Base-by-base conservation (phyloP, 805 yeast genomes). In the Saccharomycopsis amapae region DNA sequence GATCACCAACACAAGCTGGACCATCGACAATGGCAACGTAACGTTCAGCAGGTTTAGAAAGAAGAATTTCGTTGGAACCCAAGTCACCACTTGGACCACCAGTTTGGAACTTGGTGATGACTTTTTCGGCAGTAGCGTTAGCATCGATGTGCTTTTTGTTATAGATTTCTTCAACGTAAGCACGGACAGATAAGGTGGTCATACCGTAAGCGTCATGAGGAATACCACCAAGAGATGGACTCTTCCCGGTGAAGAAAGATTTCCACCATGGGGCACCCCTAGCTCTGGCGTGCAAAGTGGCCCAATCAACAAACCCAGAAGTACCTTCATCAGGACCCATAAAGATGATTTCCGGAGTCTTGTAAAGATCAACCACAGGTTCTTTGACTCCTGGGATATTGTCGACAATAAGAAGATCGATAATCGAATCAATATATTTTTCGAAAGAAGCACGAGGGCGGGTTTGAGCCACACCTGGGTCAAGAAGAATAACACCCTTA, bases 241-340 rank as follows among this genome's bases (percentile, higher is more conserved):
- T 77, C 68, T 93, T 93, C 56, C 98, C 98, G 26, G 98, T 90
- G 66, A 93, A 82, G 72, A 90, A 90, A 1, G 97, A 90, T 67
- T 87, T 90, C 98, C 98, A 90, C 88, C 96, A 87, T 43, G 88
- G 83, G 40, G 97, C 96, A 52, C 95, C 95, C 66, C 98, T 81
- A 47, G 69, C 66, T 58, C 84, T 79, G 23, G 98, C 97, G 62
- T 90, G 97, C 55, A 79, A 67, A 22, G 97, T 93, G 9, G 98
- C 97, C 97, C 97, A 90, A 64, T 93, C 89, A 43, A 88, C 95
- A 59, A 85, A 81, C 20, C 82, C 83, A 18, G 98, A 97, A 44
- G 97, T 89, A 63, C 95, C 95, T 72, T 90, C 98, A 68, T 90
- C 98, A n/a, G 98, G 98, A 45, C 98, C 98, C 81, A 90, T 83